These are phyloP conservation scores for Rhazya stricta DNA, from an alignment of 257 asterid species.

Conservation along the genomic window DNA sequence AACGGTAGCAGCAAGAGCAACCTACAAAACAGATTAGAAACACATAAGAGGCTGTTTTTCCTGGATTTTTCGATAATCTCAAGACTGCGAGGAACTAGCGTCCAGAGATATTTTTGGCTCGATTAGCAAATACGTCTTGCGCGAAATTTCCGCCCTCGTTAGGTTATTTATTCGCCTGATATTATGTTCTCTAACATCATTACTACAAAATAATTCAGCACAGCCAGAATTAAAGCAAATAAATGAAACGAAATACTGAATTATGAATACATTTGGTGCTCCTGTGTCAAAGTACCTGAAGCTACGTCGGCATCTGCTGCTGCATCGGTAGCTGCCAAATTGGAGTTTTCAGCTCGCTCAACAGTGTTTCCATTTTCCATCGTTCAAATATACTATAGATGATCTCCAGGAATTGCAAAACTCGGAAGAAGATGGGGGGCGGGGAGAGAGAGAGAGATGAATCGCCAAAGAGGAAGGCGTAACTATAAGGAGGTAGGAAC, in stretches of 20 bases:
- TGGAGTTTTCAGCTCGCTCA: constrained; percentile 18
- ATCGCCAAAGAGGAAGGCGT: not conserved
- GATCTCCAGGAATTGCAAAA: not conserved
- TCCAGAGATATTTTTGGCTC: not conserved
- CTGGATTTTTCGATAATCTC: not conserved
- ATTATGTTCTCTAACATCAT: not conserved
- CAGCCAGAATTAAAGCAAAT: not conserved
- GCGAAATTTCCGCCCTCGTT: not conserved
- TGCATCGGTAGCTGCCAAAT: constrained; percentile 13
- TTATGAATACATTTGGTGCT: not conserved
- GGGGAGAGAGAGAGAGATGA: not conserved
- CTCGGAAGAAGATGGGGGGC: not conserved
- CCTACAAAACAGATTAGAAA: not conserved
- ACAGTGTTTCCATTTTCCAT: constrained; percentile 13
- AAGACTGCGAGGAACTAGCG: not conserved
- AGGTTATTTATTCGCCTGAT: not conserved
- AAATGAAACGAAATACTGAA: not conserved
- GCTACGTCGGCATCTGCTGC: constrained; percentile 21
- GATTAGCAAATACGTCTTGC: not conserved
- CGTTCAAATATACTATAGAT: not conserved
- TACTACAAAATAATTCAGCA: not conserved
- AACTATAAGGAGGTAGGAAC: too few species aligned
- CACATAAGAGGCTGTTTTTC: not conserved
- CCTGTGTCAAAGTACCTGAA: constrained; percentile 26
- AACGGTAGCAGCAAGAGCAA: not conserved